Evolutionary conservation across 305 asterid genomes (phyloP).

Genomic region (Fraxinus albicans): DNA sequence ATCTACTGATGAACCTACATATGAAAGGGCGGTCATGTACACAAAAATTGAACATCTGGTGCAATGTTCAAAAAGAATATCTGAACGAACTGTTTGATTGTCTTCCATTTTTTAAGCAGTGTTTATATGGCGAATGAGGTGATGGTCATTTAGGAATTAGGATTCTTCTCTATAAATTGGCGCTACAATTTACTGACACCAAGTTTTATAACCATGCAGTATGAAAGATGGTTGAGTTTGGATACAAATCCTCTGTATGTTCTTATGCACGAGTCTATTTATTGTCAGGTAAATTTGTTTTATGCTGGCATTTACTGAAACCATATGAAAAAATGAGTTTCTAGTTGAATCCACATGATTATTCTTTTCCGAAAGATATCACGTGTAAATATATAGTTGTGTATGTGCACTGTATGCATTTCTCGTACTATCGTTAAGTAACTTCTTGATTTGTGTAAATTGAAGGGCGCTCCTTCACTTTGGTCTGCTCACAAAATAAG

Average conservation of each 20-base stretch:
- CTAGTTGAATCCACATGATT: neutral
- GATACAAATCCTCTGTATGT: slow-evolving; percentile 85
- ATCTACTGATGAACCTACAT: neutral
- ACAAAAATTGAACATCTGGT: too few relatives aligned
- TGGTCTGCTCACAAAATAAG: slow-evolving; percentile 87
- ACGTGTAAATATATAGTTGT: too few relatives aligned
- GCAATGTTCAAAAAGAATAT: too few relatives aligned
- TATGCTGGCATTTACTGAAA: slow-evolving; percentile 10
- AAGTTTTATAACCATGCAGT: slow-evolving; percentile 48
- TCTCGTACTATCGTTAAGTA: neutral
- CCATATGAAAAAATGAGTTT: neutral
- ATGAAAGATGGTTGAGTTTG: slow-evolving; percentile 70
- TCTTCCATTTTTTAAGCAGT: too few relatives aligned
- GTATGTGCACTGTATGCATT: too few relatives aligned
- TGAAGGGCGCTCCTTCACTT: slow-evolving; percentile 74
- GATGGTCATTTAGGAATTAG: slow-evolving; percentile 5
- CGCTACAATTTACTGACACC: slow-evolving; percentile 14
- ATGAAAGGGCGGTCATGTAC: too few relatives aligned
- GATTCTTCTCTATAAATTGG: neutral
- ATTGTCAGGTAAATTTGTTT: slow-evolving; percentile 65
- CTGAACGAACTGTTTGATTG: too few relatives aligned
- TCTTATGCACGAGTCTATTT: slow-evolving; percentile 81
- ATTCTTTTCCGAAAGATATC: neutral
- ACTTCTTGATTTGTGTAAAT: slow-evolving; percentile 20
- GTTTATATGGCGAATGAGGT: neutral